Evolutionary conservation across 2,329 filamentous ascomycete species (phyloP).

Genomic region (Claviceps africana): DNA sequence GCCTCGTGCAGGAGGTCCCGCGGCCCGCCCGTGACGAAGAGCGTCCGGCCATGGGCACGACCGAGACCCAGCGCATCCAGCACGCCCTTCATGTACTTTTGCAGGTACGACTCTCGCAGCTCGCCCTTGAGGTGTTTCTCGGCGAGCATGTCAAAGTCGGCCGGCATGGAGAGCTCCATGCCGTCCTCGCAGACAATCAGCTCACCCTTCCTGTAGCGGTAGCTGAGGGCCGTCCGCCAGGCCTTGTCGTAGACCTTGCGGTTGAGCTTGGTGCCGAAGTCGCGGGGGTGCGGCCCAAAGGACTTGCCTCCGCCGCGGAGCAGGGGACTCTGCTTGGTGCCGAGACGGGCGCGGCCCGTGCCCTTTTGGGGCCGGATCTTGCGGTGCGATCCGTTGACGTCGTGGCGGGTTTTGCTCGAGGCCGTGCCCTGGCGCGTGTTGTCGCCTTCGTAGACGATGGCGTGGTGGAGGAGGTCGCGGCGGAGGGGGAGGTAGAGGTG

Average conservation of each 20-base stretch:
- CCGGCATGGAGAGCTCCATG: conserved; percentile 49
- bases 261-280: conserved; percentile 74
- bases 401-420: conserved; percentile 63
- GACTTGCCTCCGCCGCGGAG: conserved; percentile 73
- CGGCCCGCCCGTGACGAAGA: conserved; percentile 54
- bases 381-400: conserved; percentile 68
- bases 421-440: conserved; percentile 77
- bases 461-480: conserved; percentile 82
- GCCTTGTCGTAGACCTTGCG: conserved; percentile 90
- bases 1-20: conserved; percentile 52
- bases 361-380: conserved; percentile 87
- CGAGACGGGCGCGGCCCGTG: conserved; percentile 62
- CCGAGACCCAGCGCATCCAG: conserved; percentile 60
- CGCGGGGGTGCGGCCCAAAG: conserved; percentile 80
- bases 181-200: conserved; percentile 71
- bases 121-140: conserved; percentile 30
- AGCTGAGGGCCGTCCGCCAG: conserved; percentile 86
- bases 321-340: conserved; percentile 69
- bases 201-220: conserved; percentile 78
- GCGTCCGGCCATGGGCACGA: conserved; percentile 50
- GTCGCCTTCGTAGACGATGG: conserved; percentile 87
- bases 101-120: conserved; percentile 41
- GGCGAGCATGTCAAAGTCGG: conserved; percentile 32
- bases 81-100: conserved; percentile 51
- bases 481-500: conserved; percentile 80